Base-by-base conservation (phyloP, 148 eudicot genomes). In the Simmondsia chinensis region DNA sequence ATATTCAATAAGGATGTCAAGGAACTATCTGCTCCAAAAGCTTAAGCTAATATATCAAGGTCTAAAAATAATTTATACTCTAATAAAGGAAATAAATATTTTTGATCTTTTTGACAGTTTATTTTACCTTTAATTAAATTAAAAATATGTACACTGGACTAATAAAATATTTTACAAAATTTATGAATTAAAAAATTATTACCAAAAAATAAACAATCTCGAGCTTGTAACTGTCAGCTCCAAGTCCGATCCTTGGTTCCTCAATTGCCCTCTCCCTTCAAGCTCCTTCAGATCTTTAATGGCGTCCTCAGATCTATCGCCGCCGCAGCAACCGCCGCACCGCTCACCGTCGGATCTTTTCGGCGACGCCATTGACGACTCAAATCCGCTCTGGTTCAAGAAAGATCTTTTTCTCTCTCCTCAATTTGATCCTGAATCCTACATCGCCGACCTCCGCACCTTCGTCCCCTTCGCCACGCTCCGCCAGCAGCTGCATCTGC, bases 401-500 rank as follows among this genome's bases (percentile, higher is more conserved):
- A 73, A 73, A 13, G 57, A 74, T 26, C 70, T 75, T 24, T 89
- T 89, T 63, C 76, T 79, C 45, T 67, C 70, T 16, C 82, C 70
- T 0, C 17, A 60, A 8, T 89, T 89, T 74, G 74, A 75, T 38
- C 48, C 93, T 17, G 80, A 76, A 35, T 32, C 75, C 23, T 91
- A 91, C 81, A 85, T 91, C 19, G 50, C 94, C 61, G 95, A 91
- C 52, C 95, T 91, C 48, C 82, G 97, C 13, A 76, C 97, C 9
- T 91, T 91, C 73, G 97, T 91, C 27, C 97, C 97, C 10, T 79
- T 91, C 72, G 76, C 74, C 20, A 82, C 97, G 10, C 84, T 91
- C 34, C 76, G 88, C 23, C 70, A 81, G 5, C 95, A 91, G 54
- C 88, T 91, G 37, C 80, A 65, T 0, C 74, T 94, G 0, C 94